A percentile compares a stretch with the other conserved stretches of the same genome.
These are phyloP conservation scores for rapeseed (Brassica napus) DNA, from an alignment of 345 rosid genomes.

Conservation along the genomic window DNA sequence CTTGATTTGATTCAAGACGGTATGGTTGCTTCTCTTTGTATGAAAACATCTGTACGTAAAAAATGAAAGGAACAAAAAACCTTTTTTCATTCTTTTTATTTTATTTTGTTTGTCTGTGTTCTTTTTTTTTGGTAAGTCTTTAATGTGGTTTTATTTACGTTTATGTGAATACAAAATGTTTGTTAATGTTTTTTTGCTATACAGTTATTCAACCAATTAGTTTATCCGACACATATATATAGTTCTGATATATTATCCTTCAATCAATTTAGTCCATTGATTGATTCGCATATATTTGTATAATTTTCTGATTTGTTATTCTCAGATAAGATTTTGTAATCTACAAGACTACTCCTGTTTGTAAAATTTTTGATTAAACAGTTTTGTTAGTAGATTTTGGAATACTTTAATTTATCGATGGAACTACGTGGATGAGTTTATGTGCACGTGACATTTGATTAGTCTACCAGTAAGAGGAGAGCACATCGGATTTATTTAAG, in stretches of 20 bases:
- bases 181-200: slow-evolving; percentile 8
- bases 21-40: slow-evolving; percentile 10
- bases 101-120: slow-evolving; percentile 29
- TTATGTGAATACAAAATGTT: slow-evolving; percentile 28
- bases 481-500: slow-evolving; percentile 24
- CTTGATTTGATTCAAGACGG: slow-evolving; percentile 36
- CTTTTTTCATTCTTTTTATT: slow-evolving; percentile 45
- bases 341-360: background rate
- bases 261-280: background rate
- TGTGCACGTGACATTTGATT: slow-evolving; percentile 13
- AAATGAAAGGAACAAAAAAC: background rate
- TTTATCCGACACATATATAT: slow-evolving; percentile 10
- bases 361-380: background rate
- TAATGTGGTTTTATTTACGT: slow-evolving; percentile 13
- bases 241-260: background rate
- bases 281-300: no score
- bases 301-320: background rate
- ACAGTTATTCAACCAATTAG: slow-evolving; percentile 11
- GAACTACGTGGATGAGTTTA: slow-evolving; percentile 3
- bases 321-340: background rate
- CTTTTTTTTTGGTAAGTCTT: slow-evolving; percentile 10
- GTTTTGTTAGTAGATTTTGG: no score
- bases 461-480: slow-evolving; percentile 12
- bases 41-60: slow-evolving; percentile 33
- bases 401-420: background rate